phyloP scores from a whole-genome alignment of 306 rosid genomes.

The Senna tora region DNA sequence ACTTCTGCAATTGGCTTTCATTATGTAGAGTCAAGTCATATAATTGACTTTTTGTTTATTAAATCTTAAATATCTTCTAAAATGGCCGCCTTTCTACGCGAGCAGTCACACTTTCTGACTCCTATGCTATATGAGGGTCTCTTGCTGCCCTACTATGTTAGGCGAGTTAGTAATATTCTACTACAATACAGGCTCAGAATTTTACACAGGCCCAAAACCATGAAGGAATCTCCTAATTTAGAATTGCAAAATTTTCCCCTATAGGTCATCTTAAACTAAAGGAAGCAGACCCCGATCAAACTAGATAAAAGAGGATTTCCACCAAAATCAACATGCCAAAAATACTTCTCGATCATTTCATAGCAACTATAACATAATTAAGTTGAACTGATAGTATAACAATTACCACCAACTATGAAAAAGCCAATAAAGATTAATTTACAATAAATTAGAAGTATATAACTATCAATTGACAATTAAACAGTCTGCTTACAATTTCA shows the following conservation, averaged over 20 bases:
- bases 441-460: constrained; percentile 16
- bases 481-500: constrained; percentile 81
- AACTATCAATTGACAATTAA: constrained; percentile 21
- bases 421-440: not conserved
- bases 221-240: constrained; percentile 1
- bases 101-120: not conserved
- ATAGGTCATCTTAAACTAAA: constrained; percentile 7
- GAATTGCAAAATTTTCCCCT: not conserved
- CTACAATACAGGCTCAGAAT: not conserved
- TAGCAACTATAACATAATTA: constrained; percentile 22
- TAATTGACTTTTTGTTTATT: not conserved
- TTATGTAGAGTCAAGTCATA: not conserved
- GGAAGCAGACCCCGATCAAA: constrained; percentile 19
- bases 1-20: not conserved
- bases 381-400: constrained; percentile 12
- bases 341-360: not conserved
- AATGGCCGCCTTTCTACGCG: constrained; percentile 6
- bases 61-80: constrained; percentile 1
- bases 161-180: not conserved
- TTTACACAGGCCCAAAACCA: constrained; percentile 29
- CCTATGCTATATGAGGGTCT: not conserved
- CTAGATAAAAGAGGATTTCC: constrained; percentile 16
- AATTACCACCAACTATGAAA: constrained; percentile 1
- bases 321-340: constrained; percentile 16
- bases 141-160: not conserved